phyloP scores from a whole-genome alignment of 1,139 yeast species.

The Pichia sp. region DNA sequence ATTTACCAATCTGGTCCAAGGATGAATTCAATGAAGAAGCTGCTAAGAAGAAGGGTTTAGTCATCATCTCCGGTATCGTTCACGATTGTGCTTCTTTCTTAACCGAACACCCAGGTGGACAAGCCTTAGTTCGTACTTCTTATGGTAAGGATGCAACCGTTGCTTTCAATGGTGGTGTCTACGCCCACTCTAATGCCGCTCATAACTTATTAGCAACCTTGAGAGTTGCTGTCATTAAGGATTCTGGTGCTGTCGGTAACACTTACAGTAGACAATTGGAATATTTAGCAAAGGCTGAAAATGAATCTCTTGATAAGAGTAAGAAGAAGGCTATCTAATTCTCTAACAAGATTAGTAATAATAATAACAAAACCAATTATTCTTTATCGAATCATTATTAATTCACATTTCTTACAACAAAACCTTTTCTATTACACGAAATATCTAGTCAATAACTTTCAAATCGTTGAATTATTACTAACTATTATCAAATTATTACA shows the following conservation, averaged over 20 bases:
- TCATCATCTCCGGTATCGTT: slow-evolving; percentile 90
- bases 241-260: slow-evolving; percentile 51
- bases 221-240: slow-evolving; percentile 92
- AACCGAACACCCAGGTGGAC: slow-evolving; percentile 98
- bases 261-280: slow-evolving; percentile 54
- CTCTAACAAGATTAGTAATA: background rate
- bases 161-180: slow-evolving; percentile 98
- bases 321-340: background rate
- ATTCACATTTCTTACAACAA: background rate
- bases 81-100: slow-evolving; percentile 87
- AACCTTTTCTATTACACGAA: background rate
- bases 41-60: slow-evolving; percentile 54
- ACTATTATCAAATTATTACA: too few species aligned
- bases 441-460: too few species aligned
- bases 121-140: slow-evolving; percentile 80
- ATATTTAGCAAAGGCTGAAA: slow-evolving; percentile 45
- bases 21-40: slow-evolving; percentile 74
- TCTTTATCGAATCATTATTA: background rate
- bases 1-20: slow-evolving; percentile 90
- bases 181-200: slow-evolving; percentile 96
- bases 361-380: too few species aligned
- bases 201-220: slow-evolving; percentile 92
- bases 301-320: slow-evolving; percentile 7
- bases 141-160: slow-evolving; percentile 96
- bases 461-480: too few species aligned